Base-by-base conservation (phyloP, 2,329 filamentous ascomycete species). In the Fusarium sp. region DNA sequence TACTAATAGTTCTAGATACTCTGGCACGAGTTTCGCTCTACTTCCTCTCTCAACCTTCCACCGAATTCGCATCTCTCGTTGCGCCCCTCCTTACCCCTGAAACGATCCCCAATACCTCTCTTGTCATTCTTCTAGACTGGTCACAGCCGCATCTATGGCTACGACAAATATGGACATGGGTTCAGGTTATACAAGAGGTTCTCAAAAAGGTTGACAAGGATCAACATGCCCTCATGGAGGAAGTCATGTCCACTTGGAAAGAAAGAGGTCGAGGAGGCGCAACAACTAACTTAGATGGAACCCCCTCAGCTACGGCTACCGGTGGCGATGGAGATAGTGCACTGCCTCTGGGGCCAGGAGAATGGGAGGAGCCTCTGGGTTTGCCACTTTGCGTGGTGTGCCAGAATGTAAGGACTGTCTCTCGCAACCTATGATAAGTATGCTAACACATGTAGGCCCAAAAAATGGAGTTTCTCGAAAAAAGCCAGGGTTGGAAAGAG, bases 111-210 rank as follows among this genome's bases (percentile, higher is more conserved):
- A 92, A 97, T 80, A 97, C 93, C 50, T 88, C 97, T 68, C 89
- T 98, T 71, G 93, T 97, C 70, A 91, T 99, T 76, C 85, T 99
- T n/a, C 87, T 99, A 46, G 95, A 98, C 84, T 99, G 96, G 96
- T 92, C 93, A 65, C 91, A 96, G 79, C 96, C 96, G 18, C 97
- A 96, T 91, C 86, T 91, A 70, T 99, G 97, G 94, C 88, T 98
- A 79, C 90, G 94, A 65, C 92, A 97, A 81, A 85, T 99, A 63
- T 89, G 94, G 78, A 92, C 93, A 79, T 99, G 96, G 96, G 91
- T 98, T 68, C 88, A 94, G 49, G 87, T 98, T 33, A 85, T 99
- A 73, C 90, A 92, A 65, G 91, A 90, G 20, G 92, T 97, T 17
- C 89, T 95, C 61, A 86, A 91, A 63, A 92, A 90, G 35, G 87